These are phyloP conservation scores for Pulveroboletus ravenelii DNA, from an alignment of 768 basidiomycete species.

Conservation along the genomic window DNA sequence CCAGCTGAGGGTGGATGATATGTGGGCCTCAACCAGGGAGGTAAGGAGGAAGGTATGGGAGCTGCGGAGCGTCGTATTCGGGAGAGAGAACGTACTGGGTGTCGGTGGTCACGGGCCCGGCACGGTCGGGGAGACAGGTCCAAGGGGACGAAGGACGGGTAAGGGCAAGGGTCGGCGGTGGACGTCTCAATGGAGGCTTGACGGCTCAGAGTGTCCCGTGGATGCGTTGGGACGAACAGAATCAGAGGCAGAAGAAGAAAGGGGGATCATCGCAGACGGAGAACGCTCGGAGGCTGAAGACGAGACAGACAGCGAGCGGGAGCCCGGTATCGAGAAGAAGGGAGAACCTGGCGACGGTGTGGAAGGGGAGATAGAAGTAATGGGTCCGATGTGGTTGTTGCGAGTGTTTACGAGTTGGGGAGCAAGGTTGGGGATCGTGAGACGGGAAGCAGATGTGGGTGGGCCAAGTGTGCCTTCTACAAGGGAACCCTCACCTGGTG, in stretches of 20 bases:
- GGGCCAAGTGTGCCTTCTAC: constrained; percentile 10
- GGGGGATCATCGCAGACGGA: constrained; percentile 27
- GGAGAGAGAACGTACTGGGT: constrained; percentile 45
- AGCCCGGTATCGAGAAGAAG: constrained; percentile 18
- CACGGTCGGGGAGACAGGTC: constrained; percentile 48
- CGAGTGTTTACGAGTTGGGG: constrained; percentile 77
- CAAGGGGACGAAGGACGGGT: constrained; percentile 27
- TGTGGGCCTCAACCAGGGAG: constrained; percentile 62
- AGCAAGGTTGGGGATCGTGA: constrained; percentile 50
- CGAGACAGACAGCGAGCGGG: constrained; percentile 30
- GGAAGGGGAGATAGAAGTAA: constrained; percentile 49
- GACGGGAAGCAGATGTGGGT: constrained; percentile 18
- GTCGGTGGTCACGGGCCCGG: constrained; percentile 29
- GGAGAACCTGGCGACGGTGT: constrained; percentile 10
- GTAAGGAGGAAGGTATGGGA: constrained; percentile 60
- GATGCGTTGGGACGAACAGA: constrained; percentile 69
- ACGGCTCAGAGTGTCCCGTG: constrained; percentile 57
- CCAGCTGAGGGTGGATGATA: constrained; percentile 59
- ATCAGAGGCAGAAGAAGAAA: constrained; percentile 73
- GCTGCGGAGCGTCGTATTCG: constrained; percentile 66
- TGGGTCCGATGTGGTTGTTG: constrained; percentile 75
- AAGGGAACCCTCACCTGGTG: constrained; percentile 17
- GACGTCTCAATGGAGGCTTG: constrained; percentile 57
- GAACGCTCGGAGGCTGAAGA: constrained; percentile 28
- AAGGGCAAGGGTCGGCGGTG: constrained; percentile 51